Conservation (phyloP, 2,329 filamentous ascomycete species). For the Pleurostoma richardsiae region DNA sequence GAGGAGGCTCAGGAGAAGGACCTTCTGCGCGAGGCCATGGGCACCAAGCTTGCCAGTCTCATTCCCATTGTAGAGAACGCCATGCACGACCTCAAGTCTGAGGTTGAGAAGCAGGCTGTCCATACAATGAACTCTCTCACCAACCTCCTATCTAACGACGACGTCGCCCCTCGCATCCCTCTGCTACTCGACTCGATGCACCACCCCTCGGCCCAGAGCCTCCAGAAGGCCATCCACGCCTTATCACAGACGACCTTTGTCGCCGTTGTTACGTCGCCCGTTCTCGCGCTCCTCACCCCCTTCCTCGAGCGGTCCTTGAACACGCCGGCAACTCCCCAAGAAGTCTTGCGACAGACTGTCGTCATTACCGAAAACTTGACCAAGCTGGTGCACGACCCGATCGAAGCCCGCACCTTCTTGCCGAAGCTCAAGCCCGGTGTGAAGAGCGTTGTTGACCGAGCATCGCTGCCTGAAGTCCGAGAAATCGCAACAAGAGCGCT, state of each 20-base stretch:
- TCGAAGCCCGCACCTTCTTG: constrained; percentile 91
- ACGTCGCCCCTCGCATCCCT: constrained; percentile 87
- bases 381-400: constrained; percentile 91
- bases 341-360: constrained; percentile 91
- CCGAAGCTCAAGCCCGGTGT: constrained; percentile 94
- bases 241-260: constrained; percentile 98
- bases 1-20: constrained; percentile 88
- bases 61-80: constrained; percentile 88
- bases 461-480: constrained; percentile 90
- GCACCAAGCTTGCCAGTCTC: constrained; percentile 75
- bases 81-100: constrained; percentile 89
- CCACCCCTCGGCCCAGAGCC: constrained; percentile 79
- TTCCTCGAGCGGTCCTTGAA: constrained; percentile 92
- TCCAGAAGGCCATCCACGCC: constrained; percentile 95
- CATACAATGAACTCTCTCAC: constrained; percentile 90
- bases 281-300: constrained; percentile 88
- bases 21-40: constrained; percentile 84
- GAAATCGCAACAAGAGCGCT: constrained; percentile 81
- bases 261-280: constrained; percentile 89
- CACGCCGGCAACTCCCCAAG: constrained; percentile 83
- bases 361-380: constrained; percentile 98
- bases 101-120: constrained; percentile 83
- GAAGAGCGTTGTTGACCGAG: constrained; percentile 78
- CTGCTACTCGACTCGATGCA: constrained; percentile 94
- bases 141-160: constrained; percentile 89